Evolutionary conservation across 2,329 filamentous ascomycete genomes (phyloP).

Genomic region (Venturia aucupariae): DNA sequence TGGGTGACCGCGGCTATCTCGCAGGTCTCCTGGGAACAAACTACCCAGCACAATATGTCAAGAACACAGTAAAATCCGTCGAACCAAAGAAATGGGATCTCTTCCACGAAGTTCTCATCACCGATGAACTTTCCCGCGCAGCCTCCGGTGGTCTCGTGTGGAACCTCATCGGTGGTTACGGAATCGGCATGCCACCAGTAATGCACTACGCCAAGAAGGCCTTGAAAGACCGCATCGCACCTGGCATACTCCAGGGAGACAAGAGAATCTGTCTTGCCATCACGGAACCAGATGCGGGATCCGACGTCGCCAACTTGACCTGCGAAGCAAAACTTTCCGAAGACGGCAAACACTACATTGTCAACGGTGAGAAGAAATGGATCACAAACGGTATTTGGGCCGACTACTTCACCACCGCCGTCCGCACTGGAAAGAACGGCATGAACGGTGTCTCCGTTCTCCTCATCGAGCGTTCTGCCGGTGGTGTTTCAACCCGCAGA

Average conservation of each 20-base stretch:
- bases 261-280: conserved; percentile 98
- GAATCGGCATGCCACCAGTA: conserved; percentile 84
- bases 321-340: conserved; percentile 92
- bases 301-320: conserved; percentile 87
- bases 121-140: conserved; percentile 82
- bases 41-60: conserved; percentile 68
- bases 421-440: conserved; percentile 76
- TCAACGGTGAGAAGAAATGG: conserved; percentile 99
- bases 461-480: conserved; percentile 76
- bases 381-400: conserved; percentile 96
- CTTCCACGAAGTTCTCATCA: conserved; percentile 94
- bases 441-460: conserved; percentile 91
- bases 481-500: conserved; percentile 81
- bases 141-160: conserved; percentile 91
- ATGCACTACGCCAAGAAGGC: conserved; percentile 85
- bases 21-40: conserved; percentile 80
- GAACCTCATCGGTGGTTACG: conserved; percentile 95
- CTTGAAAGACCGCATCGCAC: conserved; percentile 78
- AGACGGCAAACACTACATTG: conserved; percentile 97
- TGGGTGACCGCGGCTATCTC: conserved; percentile 87
- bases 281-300: conserved; percentile 91
- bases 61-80: conserved; percentile 66
- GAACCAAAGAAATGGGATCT: conserved; percentile 87
- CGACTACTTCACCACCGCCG: conserved; percentile 96
- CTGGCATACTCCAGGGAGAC: conserved; percentile 79